Percentiles rank a stretch among this genome's conserved stretches.
These are phyloP conservation scores for Kodamaea suecica DNA, from an alignment of 1,139 yeast species.

Conservation along the genomic window DNA sequence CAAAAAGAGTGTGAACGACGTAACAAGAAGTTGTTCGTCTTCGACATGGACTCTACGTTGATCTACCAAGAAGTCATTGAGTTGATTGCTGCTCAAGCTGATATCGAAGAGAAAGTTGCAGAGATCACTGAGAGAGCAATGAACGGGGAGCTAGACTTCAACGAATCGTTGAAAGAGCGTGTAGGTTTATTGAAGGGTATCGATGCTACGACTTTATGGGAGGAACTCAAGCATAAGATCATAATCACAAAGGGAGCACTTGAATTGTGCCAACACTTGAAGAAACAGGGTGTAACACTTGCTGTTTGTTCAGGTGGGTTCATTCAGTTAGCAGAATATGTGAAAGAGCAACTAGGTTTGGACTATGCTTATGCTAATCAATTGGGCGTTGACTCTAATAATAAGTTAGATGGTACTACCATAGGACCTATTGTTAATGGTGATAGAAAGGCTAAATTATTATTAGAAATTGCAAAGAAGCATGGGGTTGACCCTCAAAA, in stretches of 20 bases:
- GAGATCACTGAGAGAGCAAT: constrained; percentile 90
- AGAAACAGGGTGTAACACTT: constrained; percentile 58
- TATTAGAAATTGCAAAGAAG: constrained; percentile 61
- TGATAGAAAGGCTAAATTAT: constrained; percentile 69
- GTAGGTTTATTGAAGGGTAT: constrained; percentile 80
- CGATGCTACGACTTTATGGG: constrained; percentile 70
- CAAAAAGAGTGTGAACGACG: constrained; percentile 35
- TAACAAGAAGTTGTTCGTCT: constrained; percentile 68
- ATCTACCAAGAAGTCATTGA: constrained; percentile 97
- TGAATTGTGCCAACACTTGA: constrained; percentile 63
- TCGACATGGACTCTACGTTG: constrained; percentile 97
- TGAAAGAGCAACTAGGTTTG: constrained; percentile 64
- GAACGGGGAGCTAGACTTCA: constrained; percentile 95
- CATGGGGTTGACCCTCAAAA: constrained; percentile 55
- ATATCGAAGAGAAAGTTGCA: constrained; percentile 70
- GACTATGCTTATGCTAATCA: constrained; percentile 90
- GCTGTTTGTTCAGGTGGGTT: constrained; percentile 97
- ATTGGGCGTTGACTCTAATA: constrained; percentile 53
- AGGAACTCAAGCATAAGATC: constrained; percentile 67
- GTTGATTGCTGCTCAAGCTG: constrained; percentile 85
- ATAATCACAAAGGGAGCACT: constrained; percentile 78
- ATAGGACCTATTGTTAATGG: constrained; percentile 86
- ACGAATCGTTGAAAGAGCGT: constrained; percentile 71
- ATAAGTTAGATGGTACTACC: constrained; percentile 53
- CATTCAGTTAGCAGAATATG: constrained; percentile 77